Percentiles rank a stretch among this genome's conserved stretches.
These are phyloP conservation scores for Bidens hawaiensis DNA, from an alignment of 140 eudicot species.

Conservation along the genomic window DNA sequence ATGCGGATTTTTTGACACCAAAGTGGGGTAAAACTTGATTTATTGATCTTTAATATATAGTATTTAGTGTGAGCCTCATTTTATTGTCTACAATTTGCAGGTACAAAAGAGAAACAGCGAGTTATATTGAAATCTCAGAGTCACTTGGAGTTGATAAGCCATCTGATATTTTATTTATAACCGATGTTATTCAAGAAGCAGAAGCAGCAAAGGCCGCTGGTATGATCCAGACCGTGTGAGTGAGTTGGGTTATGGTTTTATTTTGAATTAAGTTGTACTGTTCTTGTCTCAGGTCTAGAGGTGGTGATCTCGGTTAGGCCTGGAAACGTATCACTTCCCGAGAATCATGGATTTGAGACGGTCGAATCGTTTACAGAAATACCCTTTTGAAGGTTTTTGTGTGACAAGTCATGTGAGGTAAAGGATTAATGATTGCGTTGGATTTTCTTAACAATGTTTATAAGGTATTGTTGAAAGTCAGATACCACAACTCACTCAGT, in stretches of 20 bases:
- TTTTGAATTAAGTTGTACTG: not conserved
- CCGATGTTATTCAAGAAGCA: slow-evolving; percentile 91
- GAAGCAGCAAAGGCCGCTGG: slow-evolving; percentile 95
- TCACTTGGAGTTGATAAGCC: slow-evolving; percentile 79
- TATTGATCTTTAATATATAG: slow-evolving; percentile 13
- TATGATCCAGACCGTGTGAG: slow-evolving; percentile 6
- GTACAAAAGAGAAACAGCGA: slow-evolving; percentile 73
- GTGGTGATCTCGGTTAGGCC: slow-evolving; percentile 73
- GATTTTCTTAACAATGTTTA: not conserved
- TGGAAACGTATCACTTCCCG: slow-evolving; percentile 86
- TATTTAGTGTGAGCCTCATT: not conserved
- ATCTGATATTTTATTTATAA: slow-evolving; percentile 66
- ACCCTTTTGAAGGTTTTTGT: slow-evolving; percentile 25
- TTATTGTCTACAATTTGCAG: slow-evolving; percentile 27
- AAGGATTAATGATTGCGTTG: not conserved
- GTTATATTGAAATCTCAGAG: slow-evolving; percentile 70
- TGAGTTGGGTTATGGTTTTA: not conserved
- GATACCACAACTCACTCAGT: too few species aligned
- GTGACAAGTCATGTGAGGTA: slow-evolving; percentile 3
- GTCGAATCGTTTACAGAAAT: slow-evolving; percentile 66
- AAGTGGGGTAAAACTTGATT: slow-evolving; percentile 54
- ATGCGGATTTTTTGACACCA: slow-evolving; percentile 79
- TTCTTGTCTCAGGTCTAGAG: slow-evolving; percentile 60
- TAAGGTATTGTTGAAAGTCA: too few species aligned
- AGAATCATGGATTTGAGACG: slow-evolving; percentile 67